A percentile compares a stretch with the other conserved stretches of the same genome.
Evolutionary conservation across 129 eudicot genomes (phyloP).

Genomic region (Arctium lappa): DNA sequence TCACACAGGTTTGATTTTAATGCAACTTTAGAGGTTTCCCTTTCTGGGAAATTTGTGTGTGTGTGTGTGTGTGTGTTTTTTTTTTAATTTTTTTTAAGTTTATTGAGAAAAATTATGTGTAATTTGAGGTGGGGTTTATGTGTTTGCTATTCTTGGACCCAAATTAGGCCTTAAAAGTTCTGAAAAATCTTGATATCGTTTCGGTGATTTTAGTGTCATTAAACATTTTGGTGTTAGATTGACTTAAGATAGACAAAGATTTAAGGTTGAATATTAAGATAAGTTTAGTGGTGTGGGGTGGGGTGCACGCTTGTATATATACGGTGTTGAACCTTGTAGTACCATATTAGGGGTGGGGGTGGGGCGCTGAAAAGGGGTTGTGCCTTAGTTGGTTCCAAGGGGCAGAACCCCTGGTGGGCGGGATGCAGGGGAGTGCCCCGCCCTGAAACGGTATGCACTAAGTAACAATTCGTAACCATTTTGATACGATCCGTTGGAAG

Average conservation of each 20-base stretch:
- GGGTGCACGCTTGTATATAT: no score
- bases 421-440: no score
- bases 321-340: no score
- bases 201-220: not conserved
- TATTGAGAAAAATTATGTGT: not conserved
- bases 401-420: no score
- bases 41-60: not conserved
- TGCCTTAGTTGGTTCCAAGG: no score
- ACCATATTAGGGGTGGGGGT: no score
- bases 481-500: not conserved
- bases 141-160: not conserved
- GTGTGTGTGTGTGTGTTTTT: not conserved
- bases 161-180: not conserved
- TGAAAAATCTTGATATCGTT: not conserved
- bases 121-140: not conserved
- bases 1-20: slow-evolving; percentile 38
- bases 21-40: not conserved
- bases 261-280: not conserved
- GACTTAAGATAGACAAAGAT: not conserved
- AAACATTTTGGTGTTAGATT: not conserved
- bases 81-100: not conserved
- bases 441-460: no score
- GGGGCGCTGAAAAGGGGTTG: no score
- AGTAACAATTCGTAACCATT: no score
- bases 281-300: no score